Base-by-base conservation (phyloP, 2,329 filamentous ascomycete species). In the Penicillium thymicola region DNA sequence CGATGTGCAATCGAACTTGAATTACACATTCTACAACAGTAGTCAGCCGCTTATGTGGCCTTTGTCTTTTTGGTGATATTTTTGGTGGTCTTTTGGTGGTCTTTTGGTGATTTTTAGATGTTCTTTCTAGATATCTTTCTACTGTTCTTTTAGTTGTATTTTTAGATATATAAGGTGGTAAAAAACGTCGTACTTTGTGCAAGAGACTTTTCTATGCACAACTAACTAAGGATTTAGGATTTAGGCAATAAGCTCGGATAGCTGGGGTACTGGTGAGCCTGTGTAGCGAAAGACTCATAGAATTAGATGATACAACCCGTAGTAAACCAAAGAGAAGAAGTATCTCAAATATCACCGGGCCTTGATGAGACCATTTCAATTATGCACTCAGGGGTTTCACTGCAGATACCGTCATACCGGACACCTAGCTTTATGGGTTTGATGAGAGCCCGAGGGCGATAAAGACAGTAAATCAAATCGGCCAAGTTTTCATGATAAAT, bases 331-430 rank as follows among this genome's bases (percentile, higher is more conserved):
- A 27, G 32, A 21, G 40, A 37, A 36, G 21, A 30, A 43, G 38
- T 41, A 32, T 45, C 47, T 41, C 53, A 45, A 32, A 40, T 21
- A 40, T 34, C 37, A 51, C 14, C n/a, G 16, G 34, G 47, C 23
- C 28, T 28, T n/a, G 16, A 37, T 10, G 27, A 18, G 41, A 41
- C n/a, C 38, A 38, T 32, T 16, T 41, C 28, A 27, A 23, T 47
- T 51, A 51, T 46, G 41, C 34, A 46, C 27, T 13, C 1, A 40
- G 21, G 21, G 27, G 48, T 55, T 55, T n/a, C 48, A 55, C 48
- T 9, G 21, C 34, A 44, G 42, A 55, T 23, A 36, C 23, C 23
- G 28, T 45, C 48, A 36, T 18, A 52, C 36, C 7, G 28, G n/a
- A 52, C 6, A 36, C 11, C 34, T 55, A 23, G 27, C 28, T 30